Base-by-base conservation (phyloP, 2,329 filamentous ascomycete species). In the Aspergillus tubingensis region DNA sequence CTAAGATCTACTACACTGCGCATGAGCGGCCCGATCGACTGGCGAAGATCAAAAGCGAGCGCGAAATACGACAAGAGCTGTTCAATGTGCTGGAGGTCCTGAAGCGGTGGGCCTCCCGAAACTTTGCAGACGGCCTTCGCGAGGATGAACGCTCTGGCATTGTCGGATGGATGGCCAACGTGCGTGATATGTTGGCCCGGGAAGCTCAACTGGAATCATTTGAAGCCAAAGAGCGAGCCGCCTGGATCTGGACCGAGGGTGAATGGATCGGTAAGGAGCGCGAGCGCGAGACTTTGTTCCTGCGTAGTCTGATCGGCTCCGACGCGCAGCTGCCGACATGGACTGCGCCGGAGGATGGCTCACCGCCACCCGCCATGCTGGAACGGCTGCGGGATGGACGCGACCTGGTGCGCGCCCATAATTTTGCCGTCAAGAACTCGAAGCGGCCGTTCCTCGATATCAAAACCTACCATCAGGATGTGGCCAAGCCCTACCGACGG, bases 1-100 rank as follows among this genome's bases (percentile, higher is more conserved):
- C 95, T 54, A 96, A 96, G 78, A 89, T 96, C 70, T 99, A 98
- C 79, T 98, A 99, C 77, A 97, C 93, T 0, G 86, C 92, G 3
- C 95, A 98, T 73, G 91, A 96, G 70, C 85, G 93, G 56, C 92
- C 93, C 1, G 89, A 95, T 67, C 88, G 91, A 39, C 82, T 98
- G 17, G 91, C 95, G 70, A 81, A 89, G 27, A 96, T 98, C 77
- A 93, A 91, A 76, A 88, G 91, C 0, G 95, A 99, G 75, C 91
- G 89, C 64, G 85, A 90, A 66, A 89, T 99, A 51, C 88, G 95
- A 44, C 83, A 89, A 54, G 94, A 98, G 69, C 81, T 98, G 8
- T 85, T 96, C 43, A 85, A 87, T 59, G 91, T 96, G 44, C 88
- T 99, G 76, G 95, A 99, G 68, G 88, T 96, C 2, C 80, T 99